Evolutionary conservation across 2,329 filamentous ascomycete genomes (phyloP).

Genomic region (Trichoderma polysporum): DNA sequence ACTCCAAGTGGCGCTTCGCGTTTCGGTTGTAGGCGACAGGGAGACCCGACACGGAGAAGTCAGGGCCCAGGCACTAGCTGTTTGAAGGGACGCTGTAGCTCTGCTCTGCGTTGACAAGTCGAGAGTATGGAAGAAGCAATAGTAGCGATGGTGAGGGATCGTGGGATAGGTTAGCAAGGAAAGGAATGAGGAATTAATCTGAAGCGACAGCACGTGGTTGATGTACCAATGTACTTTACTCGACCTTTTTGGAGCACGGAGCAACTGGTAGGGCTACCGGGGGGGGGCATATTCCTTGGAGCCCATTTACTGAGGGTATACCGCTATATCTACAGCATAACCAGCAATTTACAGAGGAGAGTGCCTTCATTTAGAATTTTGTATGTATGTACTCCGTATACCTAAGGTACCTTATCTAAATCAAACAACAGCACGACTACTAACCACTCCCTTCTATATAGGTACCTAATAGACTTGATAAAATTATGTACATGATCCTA

Average conservation of each 20-base stretch:
- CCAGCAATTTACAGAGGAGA: not conserved
- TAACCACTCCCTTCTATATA: not conserved
- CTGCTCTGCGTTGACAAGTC: not conserved
- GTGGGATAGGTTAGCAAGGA: not conserved
- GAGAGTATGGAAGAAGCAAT: not conserved
- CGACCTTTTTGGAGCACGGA: not conserved
- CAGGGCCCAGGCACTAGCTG: conserved; percentile 14
- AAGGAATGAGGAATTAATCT: not conserved
- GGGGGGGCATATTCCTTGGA: no score
- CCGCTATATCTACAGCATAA: not conserved
- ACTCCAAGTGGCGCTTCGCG: conserved; percentile 16
- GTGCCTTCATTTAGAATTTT: no score
- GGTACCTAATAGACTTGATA: no score
- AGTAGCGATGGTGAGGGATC: not conserved
- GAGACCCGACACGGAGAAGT: conserved; percentile 8
- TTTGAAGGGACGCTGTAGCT: not conserved
- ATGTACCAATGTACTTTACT: not conserved
- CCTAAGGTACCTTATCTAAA: no score
- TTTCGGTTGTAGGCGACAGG: conserved; percentile 20
- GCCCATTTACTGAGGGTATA: not conserved
- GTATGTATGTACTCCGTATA: no score
- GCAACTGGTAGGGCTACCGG: not conserved
- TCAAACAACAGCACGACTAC: accelerated
- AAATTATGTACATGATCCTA: no score
- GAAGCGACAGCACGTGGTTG: conserved; percentile 4